A percentile compares a stretch with the other conserved stretches of the same genome.
Evolutionary conservation across 192 early-diverging fungal genomes (phyloP).

Genomic region (Podila epigama): DNA sequence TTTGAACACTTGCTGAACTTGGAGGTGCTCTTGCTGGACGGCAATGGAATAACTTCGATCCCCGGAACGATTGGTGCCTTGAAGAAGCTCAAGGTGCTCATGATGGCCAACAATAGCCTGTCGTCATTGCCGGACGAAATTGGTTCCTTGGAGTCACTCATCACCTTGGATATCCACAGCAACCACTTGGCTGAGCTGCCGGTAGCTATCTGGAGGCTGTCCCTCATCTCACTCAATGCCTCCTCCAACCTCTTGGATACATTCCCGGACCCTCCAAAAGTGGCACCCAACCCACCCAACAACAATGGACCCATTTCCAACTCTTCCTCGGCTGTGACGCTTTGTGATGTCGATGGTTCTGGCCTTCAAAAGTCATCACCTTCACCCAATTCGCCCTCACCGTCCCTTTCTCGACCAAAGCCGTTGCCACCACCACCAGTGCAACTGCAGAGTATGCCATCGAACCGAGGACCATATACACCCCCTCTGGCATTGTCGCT

Average conservation of each 20-base stretch:
- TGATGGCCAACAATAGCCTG: constrained; percentile 74
- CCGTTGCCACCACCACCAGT: constrained; percentile 55
- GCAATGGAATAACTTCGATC: constrained; percentile 76
- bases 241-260: constrained; percentile 82
- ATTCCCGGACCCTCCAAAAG: constrained; percentile 74
- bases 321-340: neutral
- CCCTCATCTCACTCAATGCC: constrained; percentile 74
- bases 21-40: constrained; percentile 68
- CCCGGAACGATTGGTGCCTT: constrained; percentile 67
- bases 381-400: constrained; percentile 49
- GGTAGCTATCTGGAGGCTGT: constrained; percentile 81
- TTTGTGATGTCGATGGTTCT: neutral
- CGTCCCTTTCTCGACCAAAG: constrained; percentile 43
- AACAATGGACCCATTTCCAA: neutral
- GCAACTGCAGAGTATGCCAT: constrained; percentile 8
- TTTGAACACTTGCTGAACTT: constrained; percentile 66
- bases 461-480: constrained; percentile 18
- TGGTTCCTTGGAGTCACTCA: constrained; percentile 65
- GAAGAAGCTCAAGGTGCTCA: constrained; percentile 59
- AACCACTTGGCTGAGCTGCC: constrained; percentile 79
- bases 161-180: constrained; percentile 73
- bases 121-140: constrained; percentile 75
- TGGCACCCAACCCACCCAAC: neutral
- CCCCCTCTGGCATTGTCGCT: constrained; percentile 67
- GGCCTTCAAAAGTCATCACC: neutral